Conservation (phyloP, 1,284 basidiomycete genomes). For the Leccinum colubrinum region DNA sequence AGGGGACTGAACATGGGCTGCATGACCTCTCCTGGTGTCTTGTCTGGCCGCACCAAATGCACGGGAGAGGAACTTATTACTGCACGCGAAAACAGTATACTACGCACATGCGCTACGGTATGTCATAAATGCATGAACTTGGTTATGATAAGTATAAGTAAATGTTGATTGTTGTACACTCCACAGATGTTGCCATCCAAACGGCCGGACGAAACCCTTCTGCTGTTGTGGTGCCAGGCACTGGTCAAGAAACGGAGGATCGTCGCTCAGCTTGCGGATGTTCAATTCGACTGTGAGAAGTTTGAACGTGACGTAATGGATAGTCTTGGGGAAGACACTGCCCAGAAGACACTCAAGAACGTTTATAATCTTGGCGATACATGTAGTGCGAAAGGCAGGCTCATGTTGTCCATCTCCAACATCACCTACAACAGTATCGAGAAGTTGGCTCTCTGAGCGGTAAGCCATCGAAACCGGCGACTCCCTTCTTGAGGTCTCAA, state of each 20-base stretch:
- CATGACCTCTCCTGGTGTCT: neutral
- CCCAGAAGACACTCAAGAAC: slow-evolving; percentile 34
- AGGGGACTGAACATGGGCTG: too few species aligned
- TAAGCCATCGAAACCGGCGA: neutral
- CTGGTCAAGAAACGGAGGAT: neutral
- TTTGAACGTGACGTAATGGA: neutral
- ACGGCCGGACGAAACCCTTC: neutral
- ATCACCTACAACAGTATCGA: neutral
- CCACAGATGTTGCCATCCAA: neutral
- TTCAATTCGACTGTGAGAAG: slow-evolving; percentile 2
- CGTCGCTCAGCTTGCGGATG: neutral
- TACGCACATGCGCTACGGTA: neutral
- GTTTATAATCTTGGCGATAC: neutral
- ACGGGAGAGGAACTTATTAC: neutral
- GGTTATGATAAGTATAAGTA: neutral
- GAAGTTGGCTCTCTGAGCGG: neutral
- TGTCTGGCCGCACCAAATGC: neutral
- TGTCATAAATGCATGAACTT: neutral
- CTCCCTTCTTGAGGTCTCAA: too few species aligned
- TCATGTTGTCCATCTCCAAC: neutral
- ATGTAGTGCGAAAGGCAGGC: neutral
- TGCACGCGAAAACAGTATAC: neutral
- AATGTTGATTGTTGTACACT: neutral
- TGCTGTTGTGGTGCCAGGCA: neutral
- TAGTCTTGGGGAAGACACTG: neutral